Base-by-base conservation (phyloP, 108 stramenopile species). In the Nitzschia palea region DNA sequence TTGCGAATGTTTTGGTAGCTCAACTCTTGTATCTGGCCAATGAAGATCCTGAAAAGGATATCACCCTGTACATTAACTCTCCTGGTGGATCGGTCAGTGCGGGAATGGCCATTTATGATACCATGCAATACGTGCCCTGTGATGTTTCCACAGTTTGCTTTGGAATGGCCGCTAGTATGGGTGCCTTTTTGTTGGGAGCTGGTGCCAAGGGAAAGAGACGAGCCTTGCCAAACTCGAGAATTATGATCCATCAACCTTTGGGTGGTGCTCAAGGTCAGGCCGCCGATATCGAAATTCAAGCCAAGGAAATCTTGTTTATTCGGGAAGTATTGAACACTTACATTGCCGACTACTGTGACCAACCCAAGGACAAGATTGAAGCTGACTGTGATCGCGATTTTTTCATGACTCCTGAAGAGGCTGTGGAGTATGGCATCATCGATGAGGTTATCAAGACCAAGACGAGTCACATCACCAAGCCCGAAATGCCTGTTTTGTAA, bases 181-280 rank as follows among this genome's bases (percentile, higher is more conserved):
- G 93, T 25, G 89, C 93, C 0, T 90, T 94, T 37, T 65, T 94
- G 44, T 62, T 94, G 60, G 84, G 87, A 44, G 93, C 93, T 12
- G 93, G 93, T 17, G 66, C 87, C 26, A 84, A 87, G 40, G 97
- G 97, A 2, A 97, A 96, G 76, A 77, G 96, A 26, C 71, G 86
- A 27, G 87, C 96, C 8, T 67, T 98, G 29, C 97, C 97, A 68
- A 96, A 96, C 63, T 78, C 94, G 4, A 77, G 97, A 12, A 97
- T 98, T 63, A 98, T 98, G 98, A 98, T 98, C 76, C 98, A 97
- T 80, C 98, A 98, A 72, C 96, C 96, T 12, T 68, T 97, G 12
- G 98, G 98, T 6, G 98, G 98, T 3, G 98, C 96, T 2, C 96
- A 96, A 72, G 98, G 98, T n/a, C 95, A 95, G 68, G 98, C 98